Conservation (phyloP, 129 eudicot genomes). For the Escallonia herrerae region DNA sequence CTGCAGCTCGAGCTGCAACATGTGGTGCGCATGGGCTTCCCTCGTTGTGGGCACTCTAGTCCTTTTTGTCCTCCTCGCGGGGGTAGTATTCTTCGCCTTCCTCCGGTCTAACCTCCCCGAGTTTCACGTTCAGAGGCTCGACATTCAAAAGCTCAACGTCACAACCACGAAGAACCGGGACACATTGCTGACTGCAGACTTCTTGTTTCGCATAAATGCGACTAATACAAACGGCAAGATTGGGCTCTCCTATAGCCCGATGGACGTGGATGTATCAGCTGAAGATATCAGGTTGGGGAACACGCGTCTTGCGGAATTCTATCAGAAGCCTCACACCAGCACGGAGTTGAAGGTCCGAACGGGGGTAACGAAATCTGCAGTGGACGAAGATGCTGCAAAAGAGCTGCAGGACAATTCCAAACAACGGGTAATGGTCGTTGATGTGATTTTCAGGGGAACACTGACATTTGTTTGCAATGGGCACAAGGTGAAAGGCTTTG, state of each 20-base stretch:
- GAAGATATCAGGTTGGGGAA: conserved; percentile 1
- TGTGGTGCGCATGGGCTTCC: conserved; percentile 10
- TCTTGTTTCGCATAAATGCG: conserved; percentile 12
- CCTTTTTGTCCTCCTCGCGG: conserved; percentile 5
- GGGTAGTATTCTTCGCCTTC: conserved; percentile 9
- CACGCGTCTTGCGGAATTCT: background rate
- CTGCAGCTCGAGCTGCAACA: background rate
- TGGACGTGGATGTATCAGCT: conserved; percentile 1
- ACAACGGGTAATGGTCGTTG: background rate
- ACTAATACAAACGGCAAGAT: conserved; percentile 11
- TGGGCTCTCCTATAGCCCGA: background rate
- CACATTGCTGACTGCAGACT: background rate
- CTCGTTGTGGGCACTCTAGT: background rate
- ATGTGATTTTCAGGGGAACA: conserved; percentile 7
- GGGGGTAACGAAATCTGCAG: background rate
- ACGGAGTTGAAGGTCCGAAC: background rate
- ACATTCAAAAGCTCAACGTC: background rate
- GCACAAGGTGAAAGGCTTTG: background rate
- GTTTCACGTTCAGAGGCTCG: conserved; percentile 12
- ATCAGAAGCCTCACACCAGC: background rate
- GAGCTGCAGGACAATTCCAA: background rate
- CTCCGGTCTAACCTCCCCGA: conserved; percentile 13
- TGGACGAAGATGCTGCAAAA: conserved; percentile 9
- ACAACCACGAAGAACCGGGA: too few species aligned
- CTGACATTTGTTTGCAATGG: background rate